These are phyloP conservation scores for Teratosphaeria nubilosa DNA, from an alignment of 2,329 filamentous ascomycete species.

Conservation along the genomic window DNA sequence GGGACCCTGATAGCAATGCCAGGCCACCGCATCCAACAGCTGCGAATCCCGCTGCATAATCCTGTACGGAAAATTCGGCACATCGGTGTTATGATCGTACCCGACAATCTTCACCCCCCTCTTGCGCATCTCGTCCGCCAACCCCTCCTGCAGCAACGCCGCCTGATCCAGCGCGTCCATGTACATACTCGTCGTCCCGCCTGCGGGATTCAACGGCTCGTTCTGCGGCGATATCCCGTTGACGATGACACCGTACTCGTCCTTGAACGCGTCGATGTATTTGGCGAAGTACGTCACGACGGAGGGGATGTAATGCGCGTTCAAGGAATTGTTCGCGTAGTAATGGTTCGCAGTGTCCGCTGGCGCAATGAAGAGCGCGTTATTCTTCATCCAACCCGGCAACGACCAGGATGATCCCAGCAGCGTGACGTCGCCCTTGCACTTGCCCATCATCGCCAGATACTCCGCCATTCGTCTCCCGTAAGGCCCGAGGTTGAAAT, in stretches of 20 bases:
- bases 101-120: constrained; percentile 25
- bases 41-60: constrained; percentile 22
- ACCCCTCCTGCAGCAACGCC: constrained; percentile 22
- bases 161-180: constrained; percentile 25
- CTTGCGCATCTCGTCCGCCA: constrained; percentile 11
- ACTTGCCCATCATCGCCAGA: constrained; percentile 27
- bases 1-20: constrained; percentile 31
- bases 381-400: constrained; percentile 33
- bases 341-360: neutral
- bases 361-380: constrained; percentile 21
- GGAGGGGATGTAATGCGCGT: constrained; percentile 22
- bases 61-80: constrained; percentile 26
- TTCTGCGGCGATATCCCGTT: constrained; percentile 30
- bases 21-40: constrained; percentile 25
- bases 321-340: constrained; percentile 27
- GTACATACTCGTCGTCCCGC: constrained; percentile 30
- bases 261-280: constrained; percentile 28
- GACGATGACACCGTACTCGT: constrained; percentile 22
- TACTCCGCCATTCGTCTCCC: constrained; percentile 29
- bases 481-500: constrained; percentile 25
- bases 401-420: constrained; percentile 29
- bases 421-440: constrained; percentile 27
- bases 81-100: constrained; percentile 32
- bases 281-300: constrained; percentile 29
- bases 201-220: constrained; percentile 30